These are phyloP conservation scores for Taiozyma onychis DNA, from an alignment of 1,139 yeast species.

Conservation along the genomic window DNA sequence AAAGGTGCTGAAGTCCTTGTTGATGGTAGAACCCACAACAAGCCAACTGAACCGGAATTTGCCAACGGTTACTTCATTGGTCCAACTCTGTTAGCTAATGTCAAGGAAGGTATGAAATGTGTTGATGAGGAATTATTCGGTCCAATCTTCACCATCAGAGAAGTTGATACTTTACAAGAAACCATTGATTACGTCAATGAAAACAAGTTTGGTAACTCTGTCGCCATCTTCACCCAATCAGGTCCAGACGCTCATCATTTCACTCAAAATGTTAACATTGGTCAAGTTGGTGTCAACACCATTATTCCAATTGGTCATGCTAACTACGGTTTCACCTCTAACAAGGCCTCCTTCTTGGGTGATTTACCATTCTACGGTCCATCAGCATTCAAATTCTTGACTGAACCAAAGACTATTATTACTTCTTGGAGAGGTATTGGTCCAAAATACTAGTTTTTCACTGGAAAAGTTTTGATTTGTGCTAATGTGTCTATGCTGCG, in stretches of 20 bases:
- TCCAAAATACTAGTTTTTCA: conserved; percentile 1
- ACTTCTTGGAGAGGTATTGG: conserved; percentile 24
- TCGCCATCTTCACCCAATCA: conserved; percentile 22
- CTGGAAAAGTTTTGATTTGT: no score
- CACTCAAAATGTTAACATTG: conserved; percentile 20
- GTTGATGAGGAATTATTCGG: conserved; percentile 28
- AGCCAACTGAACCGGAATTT: conserved; percentile 20
- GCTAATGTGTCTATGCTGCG: no score
- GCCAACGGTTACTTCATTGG: conserved; percentile 26
- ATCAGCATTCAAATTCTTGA: conserved; percentile 24
- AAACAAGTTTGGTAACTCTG: conserved; percentile 26
- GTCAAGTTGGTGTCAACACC: conserved; percentile 25
- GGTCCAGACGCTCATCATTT: conserved; percentile 25
- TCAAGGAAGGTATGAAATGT: conserved; percentile 26
- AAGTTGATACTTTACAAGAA: conserved; percentile 22
- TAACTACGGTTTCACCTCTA: conserved; percentile 25
- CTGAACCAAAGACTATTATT: conserved; percentile 25
- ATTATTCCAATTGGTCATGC: conserved; percentile 25
- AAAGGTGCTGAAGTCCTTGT: conserved; percentile 33
- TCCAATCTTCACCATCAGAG: conserved; percentile 24
- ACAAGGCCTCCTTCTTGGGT: conserved; percentile 26
- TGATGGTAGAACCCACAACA: conserved; percentile 24
- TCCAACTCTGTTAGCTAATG: conserved; percentile 22
- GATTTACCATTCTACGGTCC: conserved; percentile 27
- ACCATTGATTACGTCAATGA: conserved; percentile 24